Conservation (phyloP, 371 early-diverging fungal genomes). For the Syncephalastrum sp. region DNA sequence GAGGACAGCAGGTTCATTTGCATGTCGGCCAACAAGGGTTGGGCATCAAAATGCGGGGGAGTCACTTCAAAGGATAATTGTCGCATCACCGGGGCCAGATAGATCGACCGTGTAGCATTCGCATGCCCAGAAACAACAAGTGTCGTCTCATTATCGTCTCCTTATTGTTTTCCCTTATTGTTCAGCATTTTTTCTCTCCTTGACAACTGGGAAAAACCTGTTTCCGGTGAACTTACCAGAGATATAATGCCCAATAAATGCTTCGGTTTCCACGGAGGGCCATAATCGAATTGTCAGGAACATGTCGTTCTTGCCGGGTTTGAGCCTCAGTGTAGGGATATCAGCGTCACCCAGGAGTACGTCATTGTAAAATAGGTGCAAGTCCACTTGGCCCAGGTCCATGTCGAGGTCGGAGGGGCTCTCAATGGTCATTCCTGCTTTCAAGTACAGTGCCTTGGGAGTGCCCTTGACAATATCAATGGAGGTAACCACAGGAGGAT, state of each 20-base stretch:
- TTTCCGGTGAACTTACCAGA: constrained; percentile 19
- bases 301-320: constrained; percentile 16
- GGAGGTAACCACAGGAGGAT: constrained; percentile 34
- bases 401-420: constrained; percentile 44
- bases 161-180: constrained; percentile 13
- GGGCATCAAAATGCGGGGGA: constrained; percentile 32
- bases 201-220: constrained; percentile 2
- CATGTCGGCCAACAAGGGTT: constrained; percentile 34
- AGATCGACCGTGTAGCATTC: constrained; percentile 27
- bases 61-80: constrained; percentile 28
- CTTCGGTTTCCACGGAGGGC: too few species aligned
- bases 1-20: constrained; percentile 47
- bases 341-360: constrained; percentile 36
- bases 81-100: constrained; percentile 23
- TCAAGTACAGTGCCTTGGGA: constrained; percentile 27
- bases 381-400: constrained; percentile 32
- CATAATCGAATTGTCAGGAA: not conserved
- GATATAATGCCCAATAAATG: constrained; percentile 37
- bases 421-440: constrained; percentile 22
- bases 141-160: constrained; percentile 35
- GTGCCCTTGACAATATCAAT: constrained; percentile 29
- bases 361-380: constrained; percentile 25
- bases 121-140: constrained; percentile 20
- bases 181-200: constrained; percentile 6
- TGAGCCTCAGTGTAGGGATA: constrained; percentile 25